A percentile compares a stretch with the other conserved stretches of the same genome.
Evolutionary conservation across 2,329 filamentous ascomycete genomes (phyloP).

Genomic region (Cladosporium sp.): DNA sequence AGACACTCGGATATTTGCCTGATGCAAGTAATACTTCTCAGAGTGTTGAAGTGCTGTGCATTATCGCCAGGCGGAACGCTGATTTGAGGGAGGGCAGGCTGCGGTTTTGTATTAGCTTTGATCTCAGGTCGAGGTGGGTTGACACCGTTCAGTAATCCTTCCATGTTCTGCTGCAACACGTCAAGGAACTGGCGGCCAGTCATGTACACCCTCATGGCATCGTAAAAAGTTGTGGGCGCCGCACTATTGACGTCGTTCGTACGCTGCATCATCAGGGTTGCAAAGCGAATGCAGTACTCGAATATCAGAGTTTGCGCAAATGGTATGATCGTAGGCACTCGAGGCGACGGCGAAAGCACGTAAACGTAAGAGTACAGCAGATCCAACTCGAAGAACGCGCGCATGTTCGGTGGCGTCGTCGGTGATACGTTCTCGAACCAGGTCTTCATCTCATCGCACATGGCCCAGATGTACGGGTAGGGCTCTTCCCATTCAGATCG

Average conservation of each 20-base stretch:
- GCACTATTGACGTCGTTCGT: conserved; percentile 56
- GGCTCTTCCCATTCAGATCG: conserved; percentile 64
- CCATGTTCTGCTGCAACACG: conserved; percentile 51
- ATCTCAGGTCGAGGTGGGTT: conserved; percentile 38
- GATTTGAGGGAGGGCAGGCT: conserved; percentile 31
- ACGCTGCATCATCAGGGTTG: conserved; percentile 67
- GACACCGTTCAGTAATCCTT: conserved; percentile 38
- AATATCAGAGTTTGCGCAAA: conserved; percentile 80
- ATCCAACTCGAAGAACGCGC: conserved; percentile 80
- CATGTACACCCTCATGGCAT: conserved; percentile 79
- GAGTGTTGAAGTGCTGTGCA: conserved; percentile 31
- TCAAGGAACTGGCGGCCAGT: conserved; percentile 56
- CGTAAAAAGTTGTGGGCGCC: conserved; percentile 79
- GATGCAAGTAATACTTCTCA: conserved; percentile 43
- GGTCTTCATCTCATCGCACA: conserved; percentile 69
- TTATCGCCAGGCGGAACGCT: conserved; percentile 27
- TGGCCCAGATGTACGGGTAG: conserved; percentile 68
- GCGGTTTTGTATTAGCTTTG: conserved; percentile 34
- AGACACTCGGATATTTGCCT: conserved; percentile 45
- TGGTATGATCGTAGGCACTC: conserved; percentile 67
- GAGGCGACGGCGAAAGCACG: conserved; percentile 74
- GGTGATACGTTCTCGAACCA: conserved; percentile 77
- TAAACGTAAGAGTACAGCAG: conserved; percentile 88
- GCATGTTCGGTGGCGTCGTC: conserved; percentile 60
- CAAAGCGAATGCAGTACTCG: conserved; percentile 79